phyloP scores from a whole-genome alignment of 2,329 filamentous ascomycete genomes.

The Fusarium stilboides region DNA sequence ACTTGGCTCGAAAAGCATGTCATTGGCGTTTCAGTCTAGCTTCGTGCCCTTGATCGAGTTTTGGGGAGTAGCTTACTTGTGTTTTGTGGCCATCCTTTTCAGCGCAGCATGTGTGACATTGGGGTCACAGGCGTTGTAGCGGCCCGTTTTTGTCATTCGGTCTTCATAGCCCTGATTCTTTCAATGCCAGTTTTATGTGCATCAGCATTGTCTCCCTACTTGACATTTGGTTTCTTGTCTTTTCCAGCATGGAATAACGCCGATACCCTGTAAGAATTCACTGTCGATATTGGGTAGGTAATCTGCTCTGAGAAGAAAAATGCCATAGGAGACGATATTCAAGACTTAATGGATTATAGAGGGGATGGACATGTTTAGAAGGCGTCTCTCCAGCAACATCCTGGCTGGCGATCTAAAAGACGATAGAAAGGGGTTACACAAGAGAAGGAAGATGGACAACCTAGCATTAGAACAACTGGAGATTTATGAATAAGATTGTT shows the following conservation, averaged over 20 bases:
- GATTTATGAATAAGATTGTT: conserved; percentile 3
- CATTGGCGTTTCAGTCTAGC: conserved; percentile 29
- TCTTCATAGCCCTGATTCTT: conserved; percentile 1
- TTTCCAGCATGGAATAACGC: conserved; percentile 20
- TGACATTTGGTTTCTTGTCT: conserved; percentile 8
- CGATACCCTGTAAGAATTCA: conserved; percentile 30
- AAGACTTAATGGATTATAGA: background rate
- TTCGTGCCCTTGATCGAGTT: conserved; percentile 4
- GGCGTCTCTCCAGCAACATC: too few relatives aligned
- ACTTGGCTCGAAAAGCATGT: conserved; percentile 33
- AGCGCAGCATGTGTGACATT: conserved; percentile 14
- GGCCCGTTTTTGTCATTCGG: background rate
- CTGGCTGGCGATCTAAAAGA: background rate
- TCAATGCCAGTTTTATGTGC: background rate
- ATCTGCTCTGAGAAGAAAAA: background rate
- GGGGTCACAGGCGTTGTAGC: conserved; percentile 14
- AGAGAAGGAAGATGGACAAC: background rate
- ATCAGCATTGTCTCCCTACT: conserved; percentile 1
- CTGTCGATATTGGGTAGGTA: conserved; percentile 13
- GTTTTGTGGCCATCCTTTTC: conserved; percentile 18
- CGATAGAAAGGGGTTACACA: background rate
- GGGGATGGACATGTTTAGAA: too few relatives aligned
- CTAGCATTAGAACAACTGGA: background rate
- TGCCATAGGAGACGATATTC: background rate
- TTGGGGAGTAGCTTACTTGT: conserved; percentile 4